Percentiles rank a stretch among this genome's conserved stretches.
phyloP scores from a whole-genome alignment of 208 protist species.

The Crithidia sp. region DNA sequence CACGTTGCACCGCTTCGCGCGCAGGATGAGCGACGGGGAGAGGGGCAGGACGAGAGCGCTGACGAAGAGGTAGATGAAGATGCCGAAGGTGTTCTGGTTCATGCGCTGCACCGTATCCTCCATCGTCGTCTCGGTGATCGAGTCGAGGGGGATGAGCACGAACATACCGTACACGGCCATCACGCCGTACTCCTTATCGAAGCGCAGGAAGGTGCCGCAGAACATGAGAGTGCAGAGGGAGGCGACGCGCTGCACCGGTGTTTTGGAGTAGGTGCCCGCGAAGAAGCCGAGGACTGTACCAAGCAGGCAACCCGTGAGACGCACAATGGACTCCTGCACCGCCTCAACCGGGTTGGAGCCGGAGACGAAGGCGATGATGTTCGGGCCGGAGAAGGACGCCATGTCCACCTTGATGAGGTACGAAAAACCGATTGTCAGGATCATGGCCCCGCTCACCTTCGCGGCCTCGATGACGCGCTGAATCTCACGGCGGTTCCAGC shows the following conservation, averaged over 20 bases:
- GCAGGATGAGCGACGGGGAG: constrained; percentile 73
- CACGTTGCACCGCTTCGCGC: constrained; percentile 79
- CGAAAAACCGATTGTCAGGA: constrained; percentile 80
- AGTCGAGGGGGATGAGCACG: constrained; percentile 82
- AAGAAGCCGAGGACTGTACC: constrained; percentile 91
- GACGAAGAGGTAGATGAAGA: constrained; percentile 90
- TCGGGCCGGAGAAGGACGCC: constrained; percentile 76
- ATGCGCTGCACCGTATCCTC: constrained; percentile 79
- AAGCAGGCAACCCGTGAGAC: constrained; percentile 85
- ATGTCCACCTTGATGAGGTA: constrained; percentile 73
- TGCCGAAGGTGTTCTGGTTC: constrained; percentile 91
- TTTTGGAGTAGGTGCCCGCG: constrained; percentile 75
- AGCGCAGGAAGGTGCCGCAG: constrained; percentile 77
- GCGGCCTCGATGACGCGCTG: constrained; percentile 88
- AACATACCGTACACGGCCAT: constrained; percentile 90
- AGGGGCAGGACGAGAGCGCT: constrained; percentile 78
- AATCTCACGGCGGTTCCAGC: constrained; percentile 66
- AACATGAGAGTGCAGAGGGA: constrained; percentile 87
- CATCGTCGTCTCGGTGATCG: constrained; percentile 55
- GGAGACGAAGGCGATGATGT: constrained; percentile 90
- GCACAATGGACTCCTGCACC: constrained; percentile 82
- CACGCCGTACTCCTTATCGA: constrained; percentile 84
- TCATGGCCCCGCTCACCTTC: constrained; percentile 89
- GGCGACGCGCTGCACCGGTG: constrained; percentile 70
- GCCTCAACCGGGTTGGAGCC: constrained; percentile 88